Conservation (phyloP, 768 basidiomycete genomes). For the Bullera alba region DNA sequence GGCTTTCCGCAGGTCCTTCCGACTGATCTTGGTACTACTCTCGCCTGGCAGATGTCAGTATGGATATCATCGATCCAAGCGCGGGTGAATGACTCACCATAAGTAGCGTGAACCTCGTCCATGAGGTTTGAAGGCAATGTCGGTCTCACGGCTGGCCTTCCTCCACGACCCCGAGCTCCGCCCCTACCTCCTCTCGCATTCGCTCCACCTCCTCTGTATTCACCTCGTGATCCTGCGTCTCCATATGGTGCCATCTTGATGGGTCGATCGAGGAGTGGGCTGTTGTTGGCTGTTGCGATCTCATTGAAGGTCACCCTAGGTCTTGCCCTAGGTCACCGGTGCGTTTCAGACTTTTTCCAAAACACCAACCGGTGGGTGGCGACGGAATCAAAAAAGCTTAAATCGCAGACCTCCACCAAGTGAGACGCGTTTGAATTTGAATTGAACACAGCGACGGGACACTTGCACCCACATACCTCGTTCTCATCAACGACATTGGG, state of each 20-base stretch:
- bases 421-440: not conserved
- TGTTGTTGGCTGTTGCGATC: too few relatives aligned
- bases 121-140: constrained; percentile 22
- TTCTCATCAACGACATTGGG: too few relatives aligned
- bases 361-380: too few relatives aligned
- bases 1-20: constrained; percentile 46
- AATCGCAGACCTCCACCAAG: not conserved
- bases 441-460: too few relatives aligned
- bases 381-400: not conserved
- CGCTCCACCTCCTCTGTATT: constrained; percentile 3
- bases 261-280: not conserved
- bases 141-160: constrained; percentile 6
- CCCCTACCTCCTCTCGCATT: constrained; percentile 1
- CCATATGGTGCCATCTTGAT: not conserved
- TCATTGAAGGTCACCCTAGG: too few relatives aligned
- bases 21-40: constrained; percentile 45
- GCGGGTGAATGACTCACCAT: constrained; percentile 1
- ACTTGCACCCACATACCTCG: too few relatives aligned
- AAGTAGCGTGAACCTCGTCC: constrained; percentile 15
- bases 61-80: not conserved
- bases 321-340: too few relatives aligned
- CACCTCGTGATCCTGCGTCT: too few relatives aligned
- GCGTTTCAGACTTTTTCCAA: not conserved
- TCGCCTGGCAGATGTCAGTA: not conserved
- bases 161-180: constrained; percentile 9